phyloP scores from a whole-genome alignment of 2,329 filamentous ascomycete species.

The Endothia cerciana region DNA sequence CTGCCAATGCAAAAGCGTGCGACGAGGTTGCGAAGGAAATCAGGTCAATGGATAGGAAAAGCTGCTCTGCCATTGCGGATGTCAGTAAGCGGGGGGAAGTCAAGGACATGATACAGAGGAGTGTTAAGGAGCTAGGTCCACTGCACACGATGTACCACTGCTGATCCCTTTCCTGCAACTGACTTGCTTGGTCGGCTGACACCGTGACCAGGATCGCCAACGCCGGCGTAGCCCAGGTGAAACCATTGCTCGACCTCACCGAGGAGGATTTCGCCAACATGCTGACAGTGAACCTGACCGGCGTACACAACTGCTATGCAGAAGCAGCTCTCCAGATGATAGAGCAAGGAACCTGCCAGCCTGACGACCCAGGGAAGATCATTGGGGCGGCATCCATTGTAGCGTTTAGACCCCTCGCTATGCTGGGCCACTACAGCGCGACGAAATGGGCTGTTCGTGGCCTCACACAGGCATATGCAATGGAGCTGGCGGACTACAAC shows the following conservation, averaged over 20 bases:
- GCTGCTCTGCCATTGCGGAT: constrained; percentile 61
- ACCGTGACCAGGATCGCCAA: constrained; percentile 53
- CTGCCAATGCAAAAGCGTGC: constrained; percentile 54
- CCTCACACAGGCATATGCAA: constrained; percentile 67
- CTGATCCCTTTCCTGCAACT: background rate
- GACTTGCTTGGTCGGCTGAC: background rate
- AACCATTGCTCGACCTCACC: constrained; percentile 57
- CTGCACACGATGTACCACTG: constrained; percentile 37
- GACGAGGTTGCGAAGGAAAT: constrained; percentile 60
- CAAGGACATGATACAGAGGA: constrained; percentile 51
- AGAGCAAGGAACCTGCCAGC: constrained; percentile 52
- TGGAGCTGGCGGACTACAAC: constrained; percentile 65
- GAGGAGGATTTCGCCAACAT: constrained; percentile 61
- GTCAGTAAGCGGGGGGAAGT: constrained; percentile 62
- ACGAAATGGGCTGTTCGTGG: constrained; percentile 70
- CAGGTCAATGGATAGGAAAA: constrained; percentile 52
- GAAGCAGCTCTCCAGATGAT: constrained; percentile 69
- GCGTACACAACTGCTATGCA: constrained; percentile 67
- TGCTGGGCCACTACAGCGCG: constrained; percentile 66
- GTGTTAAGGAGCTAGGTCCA: constrained; percentile 57
- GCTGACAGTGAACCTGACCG: constrained; percentile 68
- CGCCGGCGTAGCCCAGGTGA: constrained; percentile 64
- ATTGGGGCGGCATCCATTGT: constrained; percentile 59
- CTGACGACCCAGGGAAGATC: constrained; percentile 45
- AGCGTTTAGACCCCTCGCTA: constrained; percentile 61